phyloP scores from a whole-genome alignment of 139 green algal species.

The Coelastrella sp. region DNA sequence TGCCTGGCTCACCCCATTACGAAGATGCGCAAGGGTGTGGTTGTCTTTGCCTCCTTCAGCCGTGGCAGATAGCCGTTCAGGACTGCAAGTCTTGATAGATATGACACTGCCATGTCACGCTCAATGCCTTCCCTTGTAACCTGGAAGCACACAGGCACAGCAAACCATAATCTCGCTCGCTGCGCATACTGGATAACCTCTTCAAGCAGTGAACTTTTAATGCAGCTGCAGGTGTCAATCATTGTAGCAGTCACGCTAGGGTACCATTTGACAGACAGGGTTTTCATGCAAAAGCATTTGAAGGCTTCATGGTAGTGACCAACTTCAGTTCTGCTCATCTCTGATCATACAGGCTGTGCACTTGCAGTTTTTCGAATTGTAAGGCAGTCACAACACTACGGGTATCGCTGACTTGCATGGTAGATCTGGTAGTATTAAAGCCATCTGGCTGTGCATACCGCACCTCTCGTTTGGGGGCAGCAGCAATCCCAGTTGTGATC shows the following conservation, averaged over 20 bases:
- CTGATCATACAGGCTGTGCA: too few relatives aligned
- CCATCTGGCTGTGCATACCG: neutral
- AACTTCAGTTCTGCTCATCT: too few relatives aligned
- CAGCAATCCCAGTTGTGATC: neutral
- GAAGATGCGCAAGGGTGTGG: neutral
- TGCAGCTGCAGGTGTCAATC: too few relatives aligned
- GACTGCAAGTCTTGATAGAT: neutral
- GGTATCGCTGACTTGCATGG: too few relatives aligned
- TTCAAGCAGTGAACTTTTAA: too few relatives aligned
- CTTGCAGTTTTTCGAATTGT: too few relatives aligned
- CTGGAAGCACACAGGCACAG: neutral
- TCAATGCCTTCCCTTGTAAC: conserved; percentile 2
- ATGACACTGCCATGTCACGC: conserved; percentile 6
- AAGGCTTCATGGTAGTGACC: too few relatives aligned
- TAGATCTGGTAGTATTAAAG: neutral
- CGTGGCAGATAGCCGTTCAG: conserved; percentile 15
- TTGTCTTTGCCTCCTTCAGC: neutral
- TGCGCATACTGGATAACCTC: too few relatives aligned
- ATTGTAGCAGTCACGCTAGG: too few relatives aligned
- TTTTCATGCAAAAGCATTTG: too few relatives aligned
- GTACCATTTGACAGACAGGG: too few relatives aligned
- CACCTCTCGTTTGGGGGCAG: neutral
- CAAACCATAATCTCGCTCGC: neutral
- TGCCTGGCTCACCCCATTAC: neutral
- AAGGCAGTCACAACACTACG: too few relatives aligned